phyloP scores from a whole-genome alignment of 768 basidiomycete species.

The Clitopilus hobsonii region DNA sequence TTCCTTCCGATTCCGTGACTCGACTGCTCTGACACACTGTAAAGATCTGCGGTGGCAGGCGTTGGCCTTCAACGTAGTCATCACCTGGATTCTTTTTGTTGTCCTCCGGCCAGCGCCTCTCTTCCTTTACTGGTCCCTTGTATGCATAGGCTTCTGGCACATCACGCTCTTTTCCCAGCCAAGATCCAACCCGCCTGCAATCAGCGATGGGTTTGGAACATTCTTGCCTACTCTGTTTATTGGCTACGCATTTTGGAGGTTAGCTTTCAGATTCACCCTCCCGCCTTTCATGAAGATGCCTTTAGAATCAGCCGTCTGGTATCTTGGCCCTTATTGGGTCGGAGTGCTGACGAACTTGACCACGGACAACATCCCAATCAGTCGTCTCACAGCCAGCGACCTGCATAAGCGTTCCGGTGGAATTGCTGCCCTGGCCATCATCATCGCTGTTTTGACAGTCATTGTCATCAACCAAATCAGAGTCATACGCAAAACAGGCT shows the following conservation, averaged over 20 bases:
- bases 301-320: constrained; percentile 70
- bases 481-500: constrained; percentile 83
- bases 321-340: constrained; percentile 74
- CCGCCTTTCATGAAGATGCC: constrained; percentile 66
- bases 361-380: constrained; percentile 68
- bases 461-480: constrained; percentile 71
- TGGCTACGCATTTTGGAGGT: constrained; percentile 73
- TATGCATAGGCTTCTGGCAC: constrained; percentile 86
- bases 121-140: constrained; percentile 69
- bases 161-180: constrained; percentile 77
- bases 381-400: constrained; percentile 68
- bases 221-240: constrained; percentile 81
- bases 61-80: constrained; percentile 66
- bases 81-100: constrained; percentile 65
- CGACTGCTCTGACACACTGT: constrained; percentile 55
- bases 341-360: constrained; percentile 74
- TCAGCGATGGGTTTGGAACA: constrained; percentile 68
- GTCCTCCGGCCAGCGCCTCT: constrained; percentile 68
- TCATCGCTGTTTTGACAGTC: constrained; percentile 54
- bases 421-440: constrained; percentile 62
- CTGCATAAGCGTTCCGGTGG: constrained; percentile 62
- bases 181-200: constrained; percentile 55
- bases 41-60: constrained; percentile 66
- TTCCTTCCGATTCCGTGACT: constrained; percentile 52
- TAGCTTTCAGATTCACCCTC: constrained; percentile 69